A percentile compares a stretch with the other conserved stretches of the same genome.
phyloP scores from a whole-genome alignment of 2,329 filamentous ascomycete genomes.

The Sphaerulina musiva region DNA sequence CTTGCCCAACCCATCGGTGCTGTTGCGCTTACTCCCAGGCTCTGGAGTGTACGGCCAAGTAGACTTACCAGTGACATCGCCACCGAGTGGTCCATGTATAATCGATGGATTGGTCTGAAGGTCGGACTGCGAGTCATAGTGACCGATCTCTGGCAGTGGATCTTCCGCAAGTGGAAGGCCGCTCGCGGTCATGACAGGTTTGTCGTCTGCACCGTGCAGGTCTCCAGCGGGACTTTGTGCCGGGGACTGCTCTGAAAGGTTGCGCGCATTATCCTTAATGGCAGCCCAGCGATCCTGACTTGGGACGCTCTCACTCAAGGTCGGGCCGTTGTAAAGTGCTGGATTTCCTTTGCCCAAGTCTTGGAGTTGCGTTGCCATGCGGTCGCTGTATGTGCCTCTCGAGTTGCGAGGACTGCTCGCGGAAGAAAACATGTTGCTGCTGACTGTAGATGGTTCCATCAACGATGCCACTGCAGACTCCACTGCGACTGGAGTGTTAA shows the following conservation, averaged over 20 bases:
- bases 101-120: constrained; percentile 79
- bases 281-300: constrained; percentile 34
- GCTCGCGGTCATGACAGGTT: constrained; percentile 57
- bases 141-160: constrained; percentile 71
- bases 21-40: constrained; percentile 21
- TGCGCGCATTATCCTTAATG: constrained; percentile 39
- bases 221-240: constrained; percentile 42
- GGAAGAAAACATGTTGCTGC: constrained; percentile 30
- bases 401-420: constrained; percentile 21
- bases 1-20: constrained; percentile 17
- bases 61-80: constrained; percentile 48
- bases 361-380: constrained; percentile 25
- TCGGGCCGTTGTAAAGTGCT: constrained; percentile 30
- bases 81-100: constrained; percentile 65
- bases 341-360: constrained; percentile 22
- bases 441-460: constrained; percentile 74
- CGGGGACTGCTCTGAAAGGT: constrained; percentile 40
- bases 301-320: constrained; percentile 27
- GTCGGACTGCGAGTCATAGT: constrained; percentile 54
- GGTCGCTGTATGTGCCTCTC: constrained; percentile 26
- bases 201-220: constrained; percentile 28
- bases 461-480: constrained; percentile 90
- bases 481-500: constrained; percentile 64
- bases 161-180: constrained; percentile 63
- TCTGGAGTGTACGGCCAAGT: constrained; percentile 33